Evolutionary conservation across 1,139 yeast species (phyloP).

Genomic region (Saccharomyces hybrid): DNA sequence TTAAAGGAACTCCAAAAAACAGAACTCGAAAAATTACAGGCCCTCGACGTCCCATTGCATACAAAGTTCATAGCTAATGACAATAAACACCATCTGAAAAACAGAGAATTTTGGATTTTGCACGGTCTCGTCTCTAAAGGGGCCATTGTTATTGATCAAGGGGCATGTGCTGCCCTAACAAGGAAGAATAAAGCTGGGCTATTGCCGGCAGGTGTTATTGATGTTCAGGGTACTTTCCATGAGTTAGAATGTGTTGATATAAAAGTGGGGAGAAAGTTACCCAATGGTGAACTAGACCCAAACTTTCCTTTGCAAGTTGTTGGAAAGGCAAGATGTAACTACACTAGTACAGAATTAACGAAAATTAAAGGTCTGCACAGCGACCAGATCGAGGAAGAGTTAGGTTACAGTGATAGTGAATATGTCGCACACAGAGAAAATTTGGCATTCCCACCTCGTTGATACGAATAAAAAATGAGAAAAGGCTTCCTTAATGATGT

Average conservation of each 20-base stretch:
- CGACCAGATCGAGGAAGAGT: constrained; percentile 55
- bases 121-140: constrained; percentile 88
- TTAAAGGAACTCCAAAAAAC: constrained; percentile 37
- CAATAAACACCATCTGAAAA: constrained; percentile 53
- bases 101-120: constrained; percentile 84
- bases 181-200: constrained; percentile 83
- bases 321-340: constrained; percentile 89
- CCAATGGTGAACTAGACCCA: constrained; percentile 35
- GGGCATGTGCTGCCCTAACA: constrained; percentile 81
- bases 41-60: constrained; percentile 61
- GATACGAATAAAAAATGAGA: constrained; percentile 2
- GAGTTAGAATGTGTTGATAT: constrained; percentile 26
- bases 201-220: constrained; percentile 82
- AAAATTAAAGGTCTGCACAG: constrained; percentile 80
- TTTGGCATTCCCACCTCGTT: constrained; percentile 71
- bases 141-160: constrained; percentile 66
- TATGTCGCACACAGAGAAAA: constrained; percentile 90
- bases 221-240: constrained; percentile 35
- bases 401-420: constrained; percentile 90
- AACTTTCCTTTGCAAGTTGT: constrained; percentile 46
- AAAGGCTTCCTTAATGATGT: neutral
- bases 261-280: constrained; percentile 42
- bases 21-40: constrained; percentile 21
- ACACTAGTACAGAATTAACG: constrained; percentile 67
- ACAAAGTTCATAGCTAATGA: constrained; percentile 79